A percentile compares a stretch with the other conserved stretches of the same genome.
Conservation (phyloP, 208 protist species). For the Porcisia hertigi region DNA sequence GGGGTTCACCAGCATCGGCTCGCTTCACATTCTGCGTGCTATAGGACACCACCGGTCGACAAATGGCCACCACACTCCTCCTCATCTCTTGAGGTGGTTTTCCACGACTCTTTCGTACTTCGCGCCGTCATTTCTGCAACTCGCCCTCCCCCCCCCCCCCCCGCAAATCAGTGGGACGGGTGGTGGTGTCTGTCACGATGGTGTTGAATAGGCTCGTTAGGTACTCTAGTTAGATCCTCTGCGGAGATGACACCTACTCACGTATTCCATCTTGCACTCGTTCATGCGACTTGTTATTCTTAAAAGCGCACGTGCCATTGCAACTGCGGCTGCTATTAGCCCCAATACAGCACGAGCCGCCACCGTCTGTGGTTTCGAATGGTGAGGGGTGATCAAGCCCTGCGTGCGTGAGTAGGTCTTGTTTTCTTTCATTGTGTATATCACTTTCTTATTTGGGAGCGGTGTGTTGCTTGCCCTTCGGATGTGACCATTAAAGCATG, state of each 20-base stretch:
- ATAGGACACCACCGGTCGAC: not conserved
- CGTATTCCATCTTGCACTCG: not conserved
- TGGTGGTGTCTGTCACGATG: not conserved
- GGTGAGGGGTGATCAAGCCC: not conserved
- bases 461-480: not conserved
- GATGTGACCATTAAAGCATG: not conserved
- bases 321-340: slow-evolving; percentile 15
- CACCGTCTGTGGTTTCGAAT: not conserved
- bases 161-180: not conserved
- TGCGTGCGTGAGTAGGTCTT: not conserved
- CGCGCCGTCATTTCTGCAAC: slow-evolving; percentile 10
- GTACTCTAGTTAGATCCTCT: no score
- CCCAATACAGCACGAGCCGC: slow-evolving; percentile 1
- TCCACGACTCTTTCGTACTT: not conserved
- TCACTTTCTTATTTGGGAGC: not conserved
- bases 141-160: not conserved
- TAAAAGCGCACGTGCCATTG: slow-evolving; percentile 18
- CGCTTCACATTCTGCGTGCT: not conserved
- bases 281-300: slow-evolving; percentile 10
- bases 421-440: not conserved
- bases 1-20: not conserved
- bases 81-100: not conserved
- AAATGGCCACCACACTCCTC: not conserved
- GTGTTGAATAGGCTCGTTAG: not conserved
- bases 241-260: not conserved